phyloP scores from a whole-genome alignment of 768 basidiomycete species.

The Stropharia rugosoannulata region DNA sequence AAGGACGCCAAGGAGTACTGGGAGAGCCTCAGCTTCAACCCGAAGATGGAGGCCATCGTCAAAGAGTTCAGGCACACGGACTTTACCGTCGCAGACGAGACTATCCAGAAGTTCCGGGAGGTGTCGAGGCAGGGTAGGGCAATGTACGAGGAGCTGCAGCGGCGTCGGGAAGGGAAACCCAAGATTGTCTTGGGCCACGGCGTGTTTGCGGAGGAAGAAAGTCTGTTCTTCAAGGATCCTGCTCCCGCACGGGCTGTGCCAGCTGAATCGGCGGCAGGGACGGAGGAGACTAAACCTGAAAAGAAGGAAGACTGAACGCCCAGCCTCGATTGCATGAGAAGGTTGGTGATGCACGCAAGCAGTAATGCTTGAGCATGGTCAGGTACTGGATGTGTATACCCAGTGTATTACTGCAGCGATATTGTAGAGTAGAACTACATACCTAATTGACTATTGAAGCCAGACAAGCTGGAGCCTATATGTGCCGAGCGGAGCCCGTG shows the following conservation, averaged over 20 bases:
- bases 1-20: conserved; percentile 46
- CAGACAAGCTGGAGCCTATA: no score
- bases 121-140: conserved; percentile 46
- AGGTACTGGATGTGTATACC: no score
- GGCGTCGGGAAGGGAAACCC: conserved; percentile 38
- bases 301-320: no score
- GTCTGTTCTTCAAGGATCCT: conserved; percentile 4
- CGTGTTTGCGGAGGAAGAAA: conserved; percentile 13
- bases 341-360: no score
- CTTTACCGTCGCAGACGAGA: conserved; percentile 33
- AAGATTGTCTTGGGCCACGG: conserved; percentile 41
- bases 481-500: no score
- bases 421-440: no score
- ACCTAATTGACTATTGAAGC: no score
- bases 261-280: not conserved
- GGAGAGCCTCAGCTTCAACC: conserved; percentile 43
- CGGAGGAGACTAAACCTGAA: not conserved
- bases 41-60: conserved; percentile 5
- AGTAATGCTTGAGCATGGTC: no score
- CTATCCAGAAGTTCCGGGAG: conserved; percentile 40
- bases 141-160: conserved; percentile 35
- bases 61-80: not conserved
- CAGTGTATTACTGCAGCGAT: no score
- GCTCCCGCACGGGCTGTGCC: not conserved
- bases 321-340: no score